Percentiles rank a stretch among this genome's conserved stretches.
These are phyloP conservation scores for Pseudoturritis turrita DNA, from an alignment of 345 rosid genomes.

Conservation along the genomic window DNA sequence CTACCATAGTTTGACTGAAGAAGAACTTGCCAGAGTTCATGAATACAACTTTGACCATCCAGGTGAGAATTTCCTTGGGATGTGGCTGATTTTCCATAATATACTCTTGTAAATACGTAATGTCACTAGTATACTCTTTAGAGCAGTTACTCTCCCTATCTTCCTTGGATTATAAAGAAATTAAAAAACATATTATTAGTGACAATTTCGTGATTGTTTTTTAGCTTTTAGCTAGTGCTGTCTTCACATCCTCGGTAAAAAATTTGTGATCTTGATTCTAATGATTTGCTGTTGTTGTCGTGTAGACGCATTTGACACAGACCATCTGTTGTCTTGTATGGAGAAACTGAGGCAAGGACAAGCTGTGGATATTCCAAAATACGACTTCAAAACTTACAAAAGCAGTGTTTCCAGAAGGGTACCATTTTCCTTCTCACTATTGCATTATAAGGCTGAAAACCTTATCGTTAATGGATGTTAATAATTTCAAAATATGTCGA, in stretches of 20 bases:
- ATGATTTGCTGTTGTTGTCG: conserved; percentile 18
- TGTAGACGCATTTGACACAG: conserved; percentile 90
- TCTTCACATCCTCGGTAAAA: background rate
- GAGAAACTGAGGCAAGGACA: conserved; percentile 74
- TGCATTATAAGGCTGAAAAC: background rate
- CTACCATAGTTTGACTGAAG: conserved; percentile 76
- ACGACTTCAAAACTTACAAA: conserved; percentile 83
- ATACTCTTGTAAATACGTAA: background rate
- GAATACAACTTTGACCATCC: conserved; percentile 99
- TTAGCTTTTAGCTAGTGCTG: background rate
- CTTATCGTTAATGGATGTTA: background rate
- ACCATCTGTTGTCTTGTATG: conserved; percentile 61
- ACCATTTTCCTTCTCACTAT: conserved; percentile 7
- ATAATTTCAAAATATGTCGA: background rate
- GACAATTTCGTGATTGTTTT: background rate
- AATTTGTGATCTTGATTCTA: background rate
- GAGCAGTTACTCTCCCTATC: background rate
- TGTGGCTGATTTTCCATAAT: background rate
- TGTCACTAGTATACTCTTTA: background rate
- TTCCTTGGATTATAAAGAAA: background rate
- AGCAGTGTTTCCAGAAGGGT: conserved; percentile 62
- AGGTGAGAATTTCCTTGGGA: conserved; percentile 50
- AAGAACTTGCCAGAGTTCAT: conserved; percentile 74
- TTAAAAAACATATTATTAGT: background rate
- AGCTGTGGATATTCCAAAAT: conserved; percentile 88